Evolutionary conservation across 371 early-diverging fungal genomes (phyloP).

Genomic region (Sporodiniella umbellata): DNA sequence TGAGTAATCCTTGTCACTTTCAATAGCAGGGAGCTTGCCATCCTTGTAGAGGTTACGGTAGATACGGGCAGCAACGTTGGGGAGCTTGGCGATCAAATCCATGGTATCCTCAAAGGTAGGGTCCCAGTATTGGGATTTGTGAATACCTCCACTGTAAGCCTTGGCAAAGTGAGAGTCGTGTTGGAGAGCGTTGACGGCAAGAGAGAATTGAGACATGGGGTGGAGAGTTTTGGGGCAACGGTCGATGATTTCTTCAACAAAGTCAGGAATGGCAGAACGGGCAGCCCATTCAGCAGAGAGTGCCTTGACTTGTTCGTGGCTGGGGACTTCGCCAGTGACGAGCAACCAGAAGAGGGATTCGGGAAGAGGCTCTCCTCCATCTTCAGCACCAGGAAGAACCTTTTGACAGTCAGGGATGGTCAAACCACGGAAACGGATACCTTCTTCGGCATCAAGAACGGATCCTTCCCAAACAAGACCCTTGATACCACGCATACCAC

Average conservation of each 20-base stretch:
- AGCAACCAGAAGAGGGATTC: constrained; percentile 98
- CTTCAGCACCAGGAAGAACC: constrained; percentile 82
- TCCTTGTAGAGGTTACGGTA: constrained; percentile 98
- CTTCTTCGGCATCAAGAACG: constrained; percentile 96
- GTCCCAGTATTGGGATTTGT: constrained; percentile 97
- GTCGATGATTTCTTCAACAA: constrained; percentile 96
- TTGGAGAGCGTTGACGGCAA: constrained; percentile 96
- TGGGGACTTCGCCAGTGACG: constrained; percentile 96
- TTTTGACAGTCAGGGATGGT: constrained; percentile 97
- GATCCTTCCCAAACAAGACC: constrained; percentile 98
- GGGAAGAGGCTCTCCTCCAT: constrained; percentile 92
- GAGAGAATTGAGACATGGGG: constrained; percentile 97
- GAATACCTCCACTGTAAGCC: constrained; percentile 93
- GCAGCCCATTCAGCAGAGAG: constrained; percentile 96
- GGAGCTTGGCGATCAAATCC: constrained; percentile 97
- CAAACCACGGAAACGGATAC: constrained; percentile 96
- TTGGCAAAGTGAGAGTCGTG: constrained; percentile 94
- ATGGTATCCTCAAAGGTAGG: constrained; percentile 95
- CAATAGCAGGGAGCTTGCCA: constrained; percentile 85
- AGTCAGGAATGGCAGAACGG: constrained; percentile 84
- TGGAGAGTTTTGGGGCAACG: constrained; percentile 96
- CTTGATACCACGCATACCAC: constrained; percentile 99
- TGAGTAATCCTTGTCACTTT: constrained; percentile 87
- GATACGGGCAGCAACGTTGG: constrained; percentile 94
- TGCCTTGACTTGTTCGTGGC: constrained; percentile 85